A percentile compares a stretch with the other conserved stretches of the same genome.
Evolutionary conservation across 306 rosid species (phyloP).

Genomic region (Quercus agrifolia): DNA sequence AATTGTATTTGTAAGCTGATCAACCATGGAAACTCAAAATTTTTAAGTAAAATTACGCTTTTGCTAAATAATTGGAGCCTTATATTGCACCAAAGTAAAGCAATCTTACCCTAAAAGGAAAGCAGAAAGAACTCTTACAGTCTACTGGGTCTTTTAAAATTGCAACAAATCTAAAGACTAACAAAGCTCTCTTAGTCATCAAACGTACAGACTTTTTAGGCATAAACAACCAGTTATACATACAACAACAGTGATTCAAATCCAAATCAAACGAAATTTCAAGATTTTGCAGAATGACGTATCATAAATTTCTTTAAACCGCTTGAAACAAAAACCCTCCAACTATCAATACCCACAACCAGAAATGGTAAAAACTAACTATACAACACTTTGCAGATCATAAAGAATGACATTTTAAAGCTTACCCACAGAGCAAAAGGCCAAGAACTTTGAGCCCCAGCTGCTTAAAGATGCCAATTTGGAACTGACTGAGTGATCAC

Average conservation of each 20-base stretch:
- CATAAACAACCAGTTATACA: background rate
- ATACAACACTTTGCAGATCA: background rate
- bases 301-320: background rate
- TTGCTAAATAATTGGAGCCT: too few species aligned
- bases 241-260: background rate
- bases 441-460: background rate
- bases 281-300: background rate
- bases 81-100: too few species aligned
- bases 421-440: conserved; percentile 8
- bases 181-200: too few species aligned
- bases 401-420: background rate
- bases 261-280: background rate
- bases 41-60: too few species aligned
- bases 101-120: too few species aligned
- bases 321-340: background rate
- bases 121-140: too few species aligned
- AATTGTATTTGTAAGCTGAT: background rate
- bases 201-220: background rate
- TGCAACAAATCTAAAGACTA: too few species aligned
- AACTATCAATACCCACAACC: background rate
- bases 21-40: background rate
- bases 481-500: background rate
- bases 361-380: background rate
- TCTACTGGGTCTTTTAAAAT: too few species aligned
- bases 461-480: background rate